Evolutionary conservation across 2,329 filamentous ascomycete species (phyloP), one percentile per base, ranked within the genome.

Genomic region (Metarhizium humberi): DNA sequence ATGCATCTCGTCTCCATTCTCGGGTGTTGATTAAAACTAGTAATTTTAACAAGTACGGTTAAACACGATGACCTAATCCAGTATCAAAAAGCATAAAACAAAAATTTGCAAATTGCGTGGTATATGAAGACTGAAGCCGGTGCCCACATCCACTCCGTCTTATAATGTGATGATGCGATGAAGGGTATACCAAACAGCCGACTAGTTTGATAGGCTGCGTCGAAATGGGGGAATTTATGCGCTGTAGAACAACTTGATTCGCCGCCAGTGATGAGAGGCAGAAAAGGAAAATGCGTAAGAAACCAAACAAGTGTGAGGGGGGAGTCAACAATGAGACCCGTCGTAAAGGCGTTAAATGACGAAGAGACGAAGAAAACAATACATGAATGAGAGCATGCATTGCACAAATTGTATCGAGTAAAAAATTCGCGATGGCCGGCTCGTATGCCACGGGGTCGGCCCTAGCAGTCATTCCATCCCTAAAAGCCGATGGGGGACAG

Each of bases 401-500:
- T 30, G 45, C 13, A 30, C 18, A 20, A 53, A 55, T 57, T 54
- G 50, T 45, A 45, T 53, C 49, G 50, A 53, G 18, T 38, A 13
- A 50, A 45, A 38, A 46, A 50, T 56, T 53, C 54, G 56, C 51
- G 43, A 55, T 52, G 40, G 20, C 18, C 50, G 8, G 43, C 32
- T 13, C 4, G 34, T 32, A 46, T 42, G 18, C 2, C 30, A 46
- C 13, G 14, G 14, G 30, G 50, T 51, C n/a, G 13, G 13, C n/a
- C 16, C 7, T 34, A 34, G n/a, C n/a, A 48, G 34, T 51, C 47
- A 46, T 6, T 29, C n/a, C 42, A 25, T 49, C 52, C 42, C 52
- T 68, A 80, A 60, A 85, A 79, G 58, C 81, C 79, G 64, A 85
- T 71, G 13, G 83, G 83, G 40, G 82, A 86, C 50, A 86, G 69